Conservation (phyloP, 2,329 filamentous ascomycete species). For the Ceratocystis cacaofunesta region DNA sequence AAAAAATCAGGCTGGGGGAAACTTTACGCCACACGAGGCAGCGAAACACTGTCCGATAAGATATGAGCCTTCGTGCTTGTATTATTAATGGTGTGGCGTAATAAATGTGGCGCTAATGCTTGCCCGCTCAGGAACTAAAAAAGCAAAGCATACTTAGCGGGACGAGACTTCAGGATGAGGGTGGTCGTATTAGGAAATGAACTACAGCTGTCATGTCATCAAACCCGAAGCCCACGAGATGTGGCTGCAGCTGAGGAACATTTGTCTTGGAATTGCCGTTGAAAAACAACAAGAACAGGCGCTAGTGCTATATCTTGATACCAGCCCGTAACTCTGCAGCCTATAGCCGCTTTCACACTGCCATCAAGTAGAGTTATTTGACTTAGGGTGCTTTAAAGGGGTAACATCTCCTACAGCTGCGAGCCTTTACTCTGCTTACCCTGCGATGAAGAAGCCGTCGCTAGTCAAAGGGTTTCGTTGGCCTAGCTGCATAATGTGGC, state of each 20-base stretch:
- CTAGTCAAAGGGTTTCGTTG: too few relatives aligned
- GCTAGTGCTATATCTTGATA: too few relatives aligned
- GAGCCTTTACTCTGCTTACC: too few relatives aligned
- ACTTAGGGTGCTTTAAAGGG: too few relatives aligned
- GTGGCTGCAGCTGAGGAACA: conserved; percentile 1
- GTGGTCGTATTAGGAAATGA: conserved; percentile 4
- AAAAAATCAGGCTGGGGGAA: conserved; percentile 4
- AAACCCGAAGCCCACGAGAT: background rate
- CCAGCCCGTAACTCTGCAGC: too few relatives aligned
- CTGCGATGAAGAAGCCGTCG: background rate
- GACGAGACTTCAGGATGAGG: background rate
- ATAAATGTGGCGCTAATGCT: background rate
- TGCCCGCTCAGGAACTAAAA: background rate
- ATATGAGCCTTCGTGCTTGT: background rate
- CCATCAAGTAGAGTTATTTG: too few relatives aligned
- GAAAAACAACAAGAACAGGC: background rate
- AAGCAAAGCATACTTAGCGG: background rate
- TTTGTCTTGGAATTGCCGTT: background rate
- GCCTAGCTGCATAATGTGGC: too few relatives aligned
- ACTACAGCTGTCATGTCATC: background rate
- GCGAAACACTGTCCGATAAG: conserved; percentile 11
- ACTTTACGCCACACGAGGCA: conserved; percentile 14
- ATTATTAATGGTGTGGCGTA: background rate
- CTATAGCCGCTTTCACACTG: too few relatives aligned
- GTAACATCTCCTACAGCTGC: too few relatives aligned